phyloP scores from a whole-genome alignment of 371 early-diverging fungal species.

The Apophysomyces variabilis region DNA sequence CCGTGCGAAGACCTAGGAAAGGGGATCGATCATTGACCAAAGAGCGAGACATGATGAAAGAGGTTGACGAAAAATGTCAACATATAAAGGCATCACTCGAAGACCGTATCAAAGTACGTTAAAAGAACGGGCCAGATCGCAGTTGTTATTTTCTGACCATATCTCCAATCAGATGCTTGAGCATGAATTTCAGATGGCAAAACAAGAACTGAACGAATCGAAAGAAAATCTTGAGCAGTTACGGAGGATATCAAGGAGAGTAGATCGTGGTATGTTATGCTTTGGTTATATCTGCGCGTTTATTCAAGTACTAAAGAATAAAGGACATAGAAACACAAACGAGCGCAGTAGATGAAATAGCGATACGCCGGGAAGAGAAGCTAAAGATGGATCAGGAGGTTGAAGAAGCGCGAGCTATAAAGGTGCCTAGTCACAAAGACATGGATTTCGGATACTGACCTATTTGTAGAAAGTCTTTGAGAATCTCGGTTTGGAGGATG shows the following conservation, averaged over 20 bases:
- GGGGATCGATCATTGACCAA: neutral
- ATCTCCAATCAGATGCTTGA: neutral
- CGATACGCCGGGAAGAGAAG: neutral
- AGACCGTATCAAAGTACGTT: constrained; percentile 1
- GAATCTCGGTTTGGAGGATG: constrained; percentile 1
- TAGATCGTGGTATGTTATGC: neutral
- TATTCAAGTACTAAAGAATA: neutral
- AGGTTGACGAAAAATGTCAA: neutral
- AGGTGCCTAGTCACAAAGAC: neutral
- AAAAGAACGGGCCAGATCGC: too few relatives aligned
- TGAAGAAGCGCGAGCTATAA: too few relatives aligned
- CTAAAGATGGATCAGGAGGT: neutral
- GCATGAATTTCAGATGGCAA: neutral
- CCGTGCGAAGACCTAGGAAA: neutral
- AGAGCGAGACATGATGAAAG: neutral
- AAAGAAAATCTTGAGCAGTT: neutral
- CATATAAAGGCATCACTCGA: neutral
- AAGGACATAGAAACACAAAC: neutral
- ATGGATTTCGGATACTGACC: neutral
- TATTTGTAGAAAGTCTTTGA: neutral
- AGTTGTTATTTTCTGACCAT: neutral
- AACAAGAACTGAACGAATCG: neutral
- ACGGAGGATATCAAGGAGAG: neutral
- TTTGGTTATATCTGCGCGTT: neutral
- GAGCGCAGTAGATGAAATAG: neutral